These are phyloP conservation scores for Citrus maxima DNA, from an alignment of 345 rosid species.

Conservation along the genomic window DNA sequence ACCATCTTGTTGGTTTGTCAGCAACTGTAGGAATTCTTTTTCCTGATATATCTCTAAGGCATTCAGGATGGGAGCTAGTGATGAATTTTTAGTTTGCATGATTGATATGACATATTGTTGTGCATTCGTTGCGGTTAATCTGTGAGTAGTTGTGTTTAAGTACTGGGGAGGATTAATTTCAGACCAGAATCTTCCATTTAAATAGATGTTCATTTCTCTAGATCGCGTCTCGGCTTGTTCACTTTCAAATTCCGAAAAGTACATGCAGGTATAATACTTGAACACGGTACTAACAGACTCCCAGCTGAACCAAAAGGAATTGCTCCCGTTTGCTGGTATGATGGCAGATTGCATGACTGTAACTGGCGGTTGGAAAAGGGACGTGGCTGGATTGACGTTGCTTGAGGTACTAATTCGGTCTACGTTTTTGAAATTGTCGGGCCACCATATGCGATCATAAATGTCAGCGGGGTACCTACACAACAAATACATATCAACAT, in stretches of 20 bases:
- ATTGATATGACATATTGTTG: slow-evolving; percentile 16
- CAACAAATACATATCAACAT: too few relatives aligned
- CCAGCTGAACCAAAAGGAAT: too few relatives aligned
- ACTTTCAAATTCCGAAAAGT: slow-evolving; percentile 36
- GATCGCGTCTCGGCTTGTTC: slow-evolving; percentile 21
- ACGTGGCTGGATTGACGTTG: too few relatives aligned
- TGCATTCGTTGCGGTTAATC: not conserved
- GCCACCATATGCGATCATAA: too few relatives aligned
- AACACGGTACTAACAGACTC: not conserved
- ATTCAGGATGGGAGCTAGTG: not conserved
- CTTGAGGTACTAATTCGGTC: too few relatives aligned
- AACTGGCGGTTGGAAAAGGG: too few relatives aligned
- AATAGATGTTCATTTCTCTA: slow-evolving; percentile 25
- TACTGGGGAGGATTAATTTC: slow-evolving; percentile 25
- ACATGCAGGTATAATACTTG: slow-evolving; percentile 15
- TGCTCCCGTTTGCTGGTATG: too few relatives aligned
- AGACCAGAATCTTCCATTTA: slow-evolving; percentile 18
- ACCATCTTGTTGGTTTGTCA: slow-evolving; percentile 4
- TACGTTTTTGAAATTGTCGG: too few relatives aligned
- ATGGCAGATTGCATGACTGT: too few relatives aligned
- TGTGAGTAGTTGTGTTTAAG: slow-evolving; percentile 16
- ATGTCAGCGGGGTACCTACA: too few relatives aligned
- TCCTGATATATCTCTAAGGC: slow-evolving; percentile 1
- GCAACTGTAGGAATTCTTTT: not conserved
- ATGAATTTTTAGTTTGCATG: not conserved